Conservation (phyloP, 1,139 yeast genomes). For the Kurtzmaniella natalensis region DNA sequence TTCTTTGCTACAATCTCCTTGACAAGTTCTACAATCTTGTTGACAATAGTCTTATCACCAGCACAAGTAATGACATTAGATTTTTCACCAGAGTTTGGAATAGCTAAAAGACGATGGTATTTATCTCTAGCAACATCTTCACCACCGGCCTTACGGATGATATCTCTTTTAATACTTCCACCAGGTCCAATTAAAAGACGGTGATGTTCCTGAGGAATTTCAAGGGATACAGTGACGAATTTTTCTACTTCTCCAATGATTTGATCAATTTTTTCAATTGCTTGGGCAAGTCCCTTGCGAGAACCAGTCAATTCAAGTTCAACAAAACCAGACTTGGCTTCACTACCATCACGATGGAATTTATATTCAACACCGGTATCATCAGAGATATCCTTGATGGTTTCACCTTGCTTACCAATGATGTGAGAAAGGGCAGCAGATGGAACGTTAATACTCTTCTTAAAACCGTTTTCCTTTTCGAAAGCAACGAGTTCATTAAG, state of each 20-base stretch:
- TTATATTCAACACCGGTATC: conserved; percentile 75
- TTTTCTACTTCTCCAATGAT: conserved; percentile 69
- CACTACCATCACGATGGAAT: conserved; percentile 47
- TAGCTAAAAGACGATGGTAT: conserved; percentile 57
- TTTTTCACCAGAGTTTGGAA: conserved; percentile 73
- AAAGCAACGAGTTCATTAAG: conserved; percentile 77
- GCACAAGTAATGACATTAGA: conserved; percentile 57
- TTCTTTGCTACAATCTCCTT: conserved; percentile 59
- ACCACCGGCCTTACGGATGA: conserved; percentile 80
- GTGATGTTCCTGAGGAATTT: conserved; percentile 76
- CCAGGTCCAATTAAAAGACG: conserved; percentile 77
- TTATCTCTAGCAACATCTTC: conserved; percentile 42
- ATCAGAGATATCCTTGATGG: conserved; percentile 77
- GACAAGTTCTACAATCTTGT: conserved; percentile 62
- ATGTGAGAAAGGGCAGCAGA: conserved; percentile 71
- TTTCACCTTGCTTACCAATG: conserved; percentile 87
- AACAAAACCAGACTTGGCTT: conserved; percentile 41
- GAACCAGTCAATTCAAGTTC: conserved; percentile 78
- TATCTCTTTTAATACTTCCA: conserved; percentile 72
- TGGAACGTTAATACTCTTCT: conserved; percentile 62
- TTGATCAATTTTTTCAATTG: conserved; percentile 56
- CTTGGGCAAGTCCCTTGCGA: conserved; percentile 72
- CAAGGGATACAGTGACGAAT: conserved; percentile 54
- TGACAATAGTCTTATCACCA: conserved; percentile 77
- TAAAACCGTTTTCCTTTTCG: conserved; percentile 83